These are phyloP conservation scores for Acanthamoeba pearcei DNA, from an alignment of 208 protist genomes.

Conservation along the genomic window DNA sequence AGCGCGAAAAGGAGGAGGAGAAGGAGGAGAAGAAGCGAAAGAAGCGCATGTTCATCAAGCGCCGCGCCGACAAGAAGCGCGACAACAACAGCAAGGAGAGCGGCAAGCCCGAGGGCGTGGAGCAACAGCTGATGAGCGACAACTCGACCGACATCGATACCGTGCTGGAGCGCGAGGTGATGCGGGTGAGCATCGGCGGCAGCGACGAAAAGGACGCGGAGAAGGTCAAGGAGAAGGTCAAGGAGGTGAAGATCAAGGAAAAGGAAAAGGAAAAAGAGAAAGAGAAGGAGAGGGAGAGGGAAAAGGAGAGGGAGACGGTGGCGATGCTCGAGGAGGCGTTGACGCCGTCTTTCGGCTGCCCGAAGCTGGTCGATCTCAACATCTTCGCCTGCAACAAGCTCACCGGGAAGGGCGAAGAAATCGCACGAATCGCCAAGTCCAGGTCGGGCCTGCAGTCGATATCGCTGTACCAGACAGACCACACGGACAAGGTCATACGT, in stretches of 20 bases:
- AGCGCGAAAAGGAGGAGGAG: conserved; percentile 38
- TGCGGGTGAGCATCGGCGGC: neutral
- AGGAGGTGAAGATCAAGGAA: neutral
- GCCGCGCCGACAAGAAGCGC: conserved; percentile 14
- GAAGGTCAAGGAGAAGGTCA: neutral
- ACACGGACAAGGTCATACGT: conserved; percentile 56
- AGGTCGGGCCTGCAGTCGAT: conserved; percentile 62
- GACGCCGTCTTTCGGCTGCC: neutral
- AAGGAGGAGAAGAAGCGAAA: conserved; percentile 50
- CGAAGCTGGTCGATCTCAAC: conserved; percentile 63
- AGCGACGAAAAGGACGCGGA: neutral
- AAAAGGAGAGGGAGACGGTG: neutral
- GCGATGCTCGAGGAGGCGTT: neutral
- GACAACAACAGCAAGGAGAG: neutral
- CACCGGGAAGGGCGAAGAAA: conserved; percentile 60
- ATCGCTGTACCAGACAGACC: conserved; percentile 66
- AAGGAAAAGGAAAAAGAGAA: neutral
- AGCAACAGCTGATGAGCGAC: neutral
- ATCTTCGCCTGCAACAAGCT: conserved; percentile 54
- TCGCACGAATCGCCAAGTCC: conserved; percentile 48
- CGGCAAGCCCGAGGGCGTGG: neutral
- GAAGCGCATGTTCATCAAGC: conserved; percentile 68
- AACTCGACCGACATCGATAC: neutral
- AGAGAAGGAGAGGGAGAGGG: neutral
- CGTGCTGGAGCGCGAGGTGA: neutral